phyloP scores from a whole-genome alignment of 306 rosid species.

The Rubus parviflorus region DNA sequence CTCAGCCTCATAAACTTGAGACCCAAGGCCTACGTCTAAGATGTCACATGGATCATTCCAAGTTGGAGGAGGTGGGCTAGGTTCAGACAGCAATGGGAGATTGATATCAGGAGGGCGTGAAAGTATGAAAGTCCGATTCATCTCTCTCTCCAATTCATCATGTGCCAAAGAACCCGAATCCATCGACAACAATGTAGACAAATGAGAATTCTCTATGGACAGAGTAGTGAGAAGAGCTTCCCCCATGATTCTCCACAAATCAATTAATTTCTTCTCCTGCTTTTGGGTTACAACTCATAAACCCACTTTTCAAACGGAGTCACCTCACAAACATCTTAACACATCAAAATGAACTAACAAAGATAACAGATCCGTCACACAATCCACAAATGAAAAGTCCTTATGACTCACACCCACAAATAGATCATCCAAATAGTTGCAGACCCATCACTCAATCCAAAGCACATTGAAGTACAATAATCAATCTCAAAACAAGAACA shows the following conservation, averaged over 20 bases:
- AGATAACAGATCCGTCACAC: slow-evolving; percentile 8
- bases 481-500: slow-evolving; percentile 10
- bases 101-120: slow-evolving; percentile 62
- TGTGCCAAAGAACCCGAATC: slow-evolving; percentile 55
- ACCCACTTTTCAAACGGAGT: slow-evolving; percentile 18
- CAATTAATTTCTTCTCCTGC: slow-evolving; percentile 12
- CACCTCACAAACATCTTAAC: slow-evolving; percentile 29
- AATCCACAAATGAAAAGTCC: slow-evolving; percentile 12
- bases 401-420: slow-evolving; percentile 13
- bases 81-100: slow-evolving; percentile 53
- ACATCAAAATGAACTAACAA: slow-evolving; percentile 15
- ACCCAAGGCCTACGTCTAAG: slow-evolving; percentile 48
- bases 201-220: slow-evolving; percentile 55
- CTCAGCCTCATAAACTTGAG: slow-evolving; percentile 53
- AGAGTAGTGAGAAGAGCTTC: slow-evolving; percentile 53
- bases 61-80: slow-evolving; percentile 51
- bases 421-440: slow-evolving; percentile 8
- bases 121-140: slow-evolving; percentile 45
- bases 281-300: slow-evolving; percentile 14
- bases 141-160: slow-evolving; percentile 57
- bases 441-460: slow-evolving; percentile 22
- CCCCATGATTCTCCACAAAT: slow-evolving; percentile 35
- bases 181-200: slow-evolving; percentile 58
- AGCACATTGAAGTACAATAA: slow-evolving; percentile 11
- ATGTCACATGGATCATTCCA: slow-evolving; percentile 56